These are phyloP conservation scores for Apophysomyces trapeziformis DNA, from an alignment of 371 early-diverging fungal species.

Conservation along the genomic window DNA sequence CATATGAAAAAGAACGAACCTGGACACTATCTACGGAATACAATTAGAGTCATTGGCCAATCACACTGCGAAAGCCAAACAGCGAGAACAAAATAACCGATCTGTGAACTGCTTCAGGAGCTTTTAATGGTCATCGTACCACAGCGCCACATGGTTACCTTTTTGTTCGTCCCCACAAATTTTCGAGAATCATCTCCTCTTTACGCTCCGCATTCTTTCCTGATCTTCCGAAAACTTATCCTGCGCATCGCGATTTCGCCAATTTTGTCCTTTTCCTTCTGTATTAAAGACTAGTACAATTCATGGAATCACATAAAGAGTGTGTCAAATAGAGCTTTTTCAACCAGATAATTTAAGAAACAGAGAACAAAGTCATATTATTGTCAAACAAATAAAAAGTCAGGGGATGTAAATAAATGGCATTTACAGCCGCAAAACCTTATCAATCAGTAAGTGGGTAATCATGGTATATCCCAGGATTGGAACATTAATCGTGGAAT, in stretches of 20 bases:
- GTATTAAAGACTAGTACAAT: too few relatives aligned
- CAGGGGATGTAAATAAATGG: too few relatives aligned
- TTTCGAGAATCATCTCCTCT: not conserved
- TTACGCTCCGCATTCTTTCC: conserved; percentile 5
- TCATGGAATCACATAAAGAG: too few relatives aligned
- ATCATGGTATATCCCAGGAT: too few relatives aligned
- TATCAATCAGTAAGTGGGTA: too few relatives aligned
- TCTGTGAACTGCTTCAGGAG: not conserved
- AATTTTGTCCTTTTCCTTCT: too few relatives aligned
- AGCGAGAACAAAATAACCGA: conserved; percentile 3
- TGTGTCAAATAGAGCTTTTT: too few relatives aligned
- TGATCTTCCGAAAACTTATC: not conserved
- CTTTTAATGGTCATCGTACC: not conserved
- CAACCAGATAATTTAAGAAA: too few relatives aligned
- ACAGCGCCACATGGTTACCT: not conserved
- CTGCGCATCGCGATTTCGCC: not conserved
- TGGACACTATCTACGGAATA: conserved; percentile 8
- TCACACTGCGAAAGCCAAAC: not conserved
- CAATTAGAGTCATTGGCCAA: not conserved
- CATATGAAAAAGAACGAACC: conserved; percentile 2
- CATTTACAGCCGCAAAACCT: too few relatives aligned
- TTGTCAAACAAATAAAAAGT: too few relatives aligned
- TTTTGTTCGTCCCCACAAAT: conserved; percentile 3
- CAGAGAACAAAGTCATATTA: too few relatives aligned
- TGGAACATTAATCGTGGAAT: too few relatives aligned